A percentile compares a stretch with the other conserved stretches of the same genome.
Evolutionary conservation across 192 early-diverging fungal species (phyloP).

Genomic region (Entomortierella lignicola): DNA sequence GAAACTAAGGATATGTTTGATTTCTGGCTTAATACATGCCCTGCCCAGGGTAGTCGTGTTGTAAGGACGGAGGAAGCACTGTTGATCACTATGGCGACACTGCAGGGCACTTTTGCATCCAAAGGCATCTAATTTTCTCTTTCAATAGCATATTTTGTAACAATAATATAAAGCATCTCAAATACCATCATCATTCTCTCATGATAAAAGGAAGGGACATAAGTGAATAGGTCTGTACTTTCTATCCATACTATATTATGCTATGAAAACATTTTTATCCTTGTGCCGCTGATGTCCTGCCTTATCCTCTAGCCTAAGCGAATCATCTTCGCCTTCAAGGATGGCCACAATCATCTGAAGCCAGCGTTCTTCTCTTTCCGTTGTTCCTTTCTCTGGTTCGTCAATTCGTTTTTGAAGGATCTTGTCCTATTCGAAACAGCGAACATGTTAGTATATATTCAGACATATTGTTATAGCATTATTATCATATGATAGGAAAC

Average conservation of each 20-base stretch:
- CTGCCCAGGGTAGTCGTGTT: slow-evolving; percentile 66
- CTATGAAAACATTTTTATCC: slow-evolving; percentile 38
- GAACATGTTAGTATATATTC: background rate
- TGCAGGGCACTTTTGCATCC: slow-evolving; percentile 34
- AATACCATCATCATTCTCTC: background rate
- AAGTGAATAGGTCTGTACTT: no score
- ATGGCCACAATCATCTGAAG: slow-evolving; percentile 48
- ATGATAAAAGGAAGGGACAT: background rate
- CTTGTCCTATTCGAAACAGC: slow-evolving; percentile 26
- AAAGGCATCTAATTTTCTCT: slow-evolving; percentile 16
- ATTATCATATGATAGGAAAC: no score
- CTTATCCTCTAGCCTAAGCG: slow-evolving; percentile 32
- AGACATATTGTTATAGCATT: background rate
- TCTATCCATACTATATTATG: slow-evolving; percentile 3
- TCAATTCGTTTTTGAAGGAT: slow-evolving; percentile 50
- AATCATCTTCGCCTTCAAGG: slow-evolving; percentile 48
- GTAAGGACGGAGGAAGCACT: slow-evolving; percentile 73
- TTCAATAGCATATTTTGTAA: background rate
- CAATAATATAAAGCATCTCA: background rate
- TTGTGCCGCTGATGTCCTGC: slow-evolving; percentile 23
- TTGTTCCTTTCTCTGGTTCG: slow-evolving; percentile 44
- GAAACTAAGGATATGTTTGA: slow-evolving; percentile 74
- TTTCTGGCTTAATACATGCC: slow-evolving; percentile 67
- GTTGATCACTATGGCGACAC: slow-evolving; percentile 59
- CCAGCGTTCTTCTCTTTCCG: slow-evolving; percentile 46